Conservation (phyloP, 805 yeast species). For the Teunomyces barrocoloradensis region DNA sequence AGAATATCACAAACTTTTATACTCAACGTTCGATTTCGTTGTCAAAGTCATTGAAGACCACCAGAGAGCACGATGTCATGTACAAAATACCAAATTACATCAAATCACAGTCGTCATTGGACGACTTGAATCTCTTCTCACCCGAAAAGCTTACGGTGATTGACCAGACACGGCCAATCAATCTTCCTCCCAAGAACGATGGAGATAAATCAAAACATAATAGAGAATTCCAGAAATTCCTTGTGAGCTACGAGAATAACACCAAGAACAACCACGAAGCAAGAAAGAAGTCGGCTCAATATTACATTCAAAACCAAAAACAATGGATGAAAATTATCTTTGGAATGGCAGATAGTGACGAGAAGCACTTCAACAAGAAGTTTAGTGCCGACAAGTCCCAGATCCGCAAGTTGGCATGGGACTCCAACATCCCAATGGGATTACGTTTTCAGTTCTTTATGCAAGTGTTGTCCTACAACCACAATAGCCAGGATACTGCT, state of each 20-base stretch:
- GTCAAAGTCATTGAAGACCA: conserved; percentile 28
- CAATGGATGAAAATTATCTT: conserved; percentile 26
- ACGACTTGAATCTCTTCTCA: conserved; percentile 59
- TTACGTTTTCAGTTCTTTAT: conserved; percentile 28
- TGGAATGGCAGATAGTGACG: conserved; percentile 11
- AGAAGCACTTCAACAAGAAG: conserved; percentile 22
- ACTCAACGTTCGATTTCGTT: conserved; percentile 33
- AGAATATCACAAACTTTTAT: conserved; percentile 37
- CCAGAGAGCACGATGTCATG: conserved; percentile 32
- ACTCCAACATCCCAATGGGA: conserved; percentile 27
- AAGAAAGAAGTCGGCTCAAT: conserved; percentile 18
- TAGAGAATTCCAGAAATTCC: conserved; percentile 47
- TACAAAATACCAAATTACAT: conserved; percentile 39
- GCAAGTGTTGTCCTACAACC: conserved; percentile 19
- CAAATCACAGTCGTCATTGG: conserved; percentile 45
- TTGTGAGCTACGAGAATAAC: conserved; percentile 37
- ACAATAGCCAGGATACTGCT: conserved; percentile 15
- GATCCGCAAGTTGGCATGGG: conserved; percentile 38
- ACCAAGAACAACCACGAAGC: conserved; percentile 22
- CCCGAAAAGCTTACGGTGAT: conserved; percentile 54
- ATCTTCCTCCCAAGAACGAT: conserved; percentile 64
- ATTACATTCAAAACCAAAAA: conserved; percentile 21
- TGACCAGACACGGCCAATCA: conserved; percentile 65
- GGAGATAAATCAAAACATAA: conserved; percentile 56
- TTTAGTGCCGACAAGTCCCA: conserved; percentile 26